Evolutionary conservation across 768 basidiomycete species (phyloP).

Genomic region (Mycena venus): DNA sequence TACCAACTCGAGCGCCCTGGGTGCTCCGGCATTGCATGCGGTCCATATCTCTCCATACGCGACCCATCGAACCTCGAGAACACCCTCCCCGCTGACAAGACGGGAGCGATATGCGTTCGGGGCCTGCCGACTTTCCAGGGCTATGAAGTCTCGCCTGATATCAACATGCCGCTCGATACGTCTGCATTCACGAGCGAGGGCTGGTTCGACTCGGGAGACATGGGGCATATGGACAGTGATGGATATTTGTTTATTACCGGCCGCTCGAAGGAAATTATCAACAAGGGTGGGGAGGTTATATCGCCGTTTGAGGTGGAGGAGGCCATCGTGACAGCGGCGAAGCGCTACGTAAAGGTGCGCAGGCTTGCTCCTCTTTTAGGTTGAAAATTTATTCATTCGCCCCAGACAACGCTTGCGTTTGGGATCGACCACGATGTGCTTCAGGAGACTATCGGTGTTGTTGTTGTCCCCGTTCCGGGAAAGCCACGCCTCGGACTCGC

Average conservation of each 20-base stretch:
- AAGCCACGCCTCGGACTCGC: conserved; percentile 53
- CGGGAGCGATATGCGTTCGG: conserved; percentile 67
- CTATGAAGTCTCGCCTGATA: conserved; percentile 57
- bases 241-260: conserved; percentile 68
- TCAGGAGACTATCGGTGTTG: conserved; percentile 61
- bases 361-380: not conserved
- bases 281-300: conserved; percentile 72
- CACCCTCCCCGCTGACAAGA: conserved; percentile 52
- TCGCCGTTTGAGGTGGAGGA: conserved; percentile 74
- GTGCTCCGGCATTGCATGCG: conserved; percentile 62
- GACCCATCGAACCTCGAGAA: conserved; percentile 50
- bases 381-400: not conserved
- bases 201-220: conserved; percentile 68
- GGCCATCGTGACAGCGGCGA: conserved; percentile 59
- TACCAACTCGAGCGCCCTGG: conserved; percentile 62
- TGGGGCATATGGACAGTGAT: conserved; percentile 61
- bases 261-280: conserved; percentile 73
- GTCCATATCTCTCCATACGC: conserved; percentile 60
- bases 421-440: conserved; percentile 61
- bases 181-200: conserved; percentile 63
- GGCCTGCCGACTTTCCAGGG: conserved; percentile 67
- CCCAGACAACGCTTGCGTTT: conserved; percentile 56
- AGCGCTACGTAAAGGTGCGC: conserved; percentile 53
- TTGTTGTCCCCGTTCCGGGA: conserved; percentile 52
- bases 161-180: conserved; percentile 56